Conservation (phyloP, 2,329 filamentous ascomycete species). For the Amauroascus verrucosus region DNA sequence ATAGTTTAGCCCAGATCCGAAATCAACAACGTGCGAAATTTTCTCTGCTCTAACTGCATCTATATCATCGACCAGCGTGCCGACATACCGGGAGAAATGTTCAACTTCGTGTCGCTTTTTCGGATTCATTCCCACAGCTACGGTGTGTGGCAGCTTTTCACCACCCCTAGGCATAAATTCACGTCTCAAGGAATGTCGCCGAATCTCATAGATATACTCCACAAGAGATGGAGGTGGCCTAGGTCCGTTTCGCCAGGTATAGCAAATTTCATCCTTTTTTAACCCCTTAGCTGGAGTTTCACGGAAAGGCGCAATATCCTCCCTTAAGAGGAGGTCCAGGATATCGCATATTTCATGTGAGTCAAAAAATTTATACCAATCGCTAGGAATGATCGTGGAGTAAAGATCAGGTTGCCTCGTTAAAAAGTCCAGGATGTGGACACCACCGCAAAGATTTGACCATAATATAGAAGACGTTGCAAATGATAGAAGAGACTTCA, state of each 20-base stretch:
- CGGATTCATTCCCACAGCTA: conserved; percentile 83
- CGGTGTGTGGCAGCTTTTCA: conserved; percentile 51
- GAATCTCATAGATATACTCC: conserved; percentile 61
- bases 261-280: conserved; percentile 10
- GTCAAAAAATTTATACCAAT: conserved; percentile 74
- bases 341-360: conserved; percentile 61
- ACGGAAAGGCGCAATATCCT: conserved; percentile 50
- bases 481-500: conserved; percentile 67
- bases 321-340: conserved; percentile 68
- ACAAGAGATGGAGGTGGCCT: conserved; percentile 49
- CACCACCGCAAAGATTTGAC: conserved; percentile 85
- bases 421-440: conserved; percentile 94
- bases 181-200: conserved; percentile 57
- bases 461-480: conserved; percentile 64
- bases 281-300: conserved; percentile 8
- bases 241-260: conserved; percentile 36
- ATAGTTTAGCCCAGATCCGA: conserved; percentile 95
- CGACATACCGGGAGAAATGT: conserved; percentile 78
- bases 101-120: conserved; percentile 94
- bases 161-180: conserved; percentile 41
- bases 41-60: conserved; percentile 34
- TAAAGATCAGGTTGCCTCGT: conserved; percentile 77
- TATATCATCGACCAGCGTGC: conserved; percentile 52
- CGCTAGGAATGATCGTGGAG: conserved; percentile 59
- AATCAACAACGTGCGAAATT: conserved; percentile 85